Conservation (phyloP, 352 stramenopile genomes). For the Globisporangium recalcitrans region DNA sequence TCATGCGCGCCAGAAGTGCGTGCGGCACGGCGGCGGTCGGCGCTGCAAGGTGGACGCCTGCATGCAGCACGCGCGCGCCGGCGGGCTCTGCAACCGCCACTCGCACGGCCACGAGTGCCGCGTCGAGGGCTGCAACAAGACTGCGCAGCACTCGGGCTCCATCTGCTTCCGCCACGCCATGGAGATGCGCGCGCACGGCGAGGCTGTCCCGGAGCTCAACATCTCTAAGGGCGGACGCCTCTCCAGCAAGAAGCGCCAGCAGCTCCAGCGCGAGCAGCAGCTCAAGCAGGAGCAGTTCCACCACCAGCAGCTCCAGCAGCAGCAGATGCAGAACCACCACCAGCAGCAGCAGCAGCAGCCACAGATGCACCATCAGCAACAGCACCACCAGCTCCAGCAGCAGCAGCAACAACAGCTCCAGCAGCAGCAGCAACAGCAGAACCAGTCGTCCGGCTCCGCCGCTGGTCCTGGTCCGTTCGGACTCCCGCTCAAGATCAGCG, state of each 20-base stretch:
- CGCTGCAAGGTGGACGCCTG: constrained; percentile 68
- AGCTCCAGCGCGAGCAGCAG: constrained; percentile 62
- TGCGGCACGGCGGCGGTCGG: constrained; percentile 64
- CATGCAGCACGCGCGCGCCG: constrained; percentile 68
- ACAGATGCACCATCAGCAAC: constrained; percentile 21
- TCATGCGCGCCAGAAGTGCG: constrained; percentile 69
- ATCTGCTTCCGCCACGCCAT: constrained; percentile 78
- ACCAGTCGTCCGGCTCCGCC: constrained; percentile 11
- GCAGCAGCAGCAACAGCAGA: no score
- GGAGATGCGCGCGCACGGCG: constrained; percentile 62
- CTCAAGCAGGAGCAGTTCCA: constrained; percentile 77
- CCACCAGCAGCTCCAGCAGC: constrained; percentile 65
- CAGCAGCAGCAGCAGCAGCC: constrained; percentile 16
- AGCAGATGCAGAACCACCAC: constrained; percentile 33
- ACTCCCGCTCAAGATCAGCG: constrained; percentile 66
- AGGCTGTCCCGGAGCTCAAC: constrained; percentile 68
- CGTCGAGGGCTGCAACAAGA: constrained; percentile 78
- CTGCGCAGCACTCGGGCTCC: constrained; percentile 67
- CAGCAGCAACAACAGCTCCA: constrained; percentile 21
- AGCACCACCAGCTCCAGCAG: constrained; percentile 1
- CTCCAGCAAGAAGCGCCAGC: constrained; percentile 66
- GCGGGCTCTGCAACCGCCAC: constrained; percentile 70
- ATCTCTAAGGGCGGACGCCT: constrained; percentile 70
- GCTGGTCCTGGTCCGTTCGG: constrained; percentile 47
- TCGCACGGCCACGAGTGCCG: constrained; percentile 69